Conservation (phyloP, 331 rosid species). For the Rhamnella rubrinervis region DNA sequence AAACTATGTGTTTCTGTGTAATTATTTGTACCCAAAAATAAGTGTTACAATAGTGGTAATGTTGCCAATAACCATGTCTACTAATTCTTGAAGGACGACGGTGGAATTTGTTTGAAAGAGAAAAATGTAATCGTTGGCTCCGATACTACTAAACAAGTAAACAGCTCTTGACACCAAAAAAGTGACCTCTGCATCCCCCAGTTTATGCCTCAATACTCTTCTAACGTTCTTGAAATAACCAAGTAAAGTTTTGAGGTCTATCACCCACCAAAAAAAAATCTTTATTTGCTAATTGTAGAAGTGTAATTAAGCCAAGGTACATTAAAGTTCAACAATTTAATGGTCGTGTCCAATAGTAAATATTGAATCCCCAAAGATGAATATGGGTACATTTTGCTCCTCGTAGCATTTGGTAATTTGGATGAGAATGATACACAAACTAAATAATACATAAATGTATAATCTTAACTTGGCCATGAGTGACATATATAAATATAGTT, state of each 20-base stretch:
- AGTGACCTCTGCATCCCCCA: slow-evolving; percentile 15
- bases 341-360: too few species aligned
- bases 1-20: too few species aligned
- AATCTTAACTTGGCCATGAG: too few species aligned
- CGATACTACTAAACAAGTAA: slow-evolving; percentile 19
- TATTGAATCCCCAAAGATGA: slow-evolving; percentile 48
- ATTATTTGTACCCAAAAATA: too few species aligned
- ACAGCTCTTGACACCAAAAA: slow-evolving; percentile 35
- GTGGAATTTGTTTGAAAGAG: slow-evolving; percentile 19
- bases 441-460: too few species aligned
- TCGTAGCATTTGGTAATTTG: background rate
- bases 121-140: slow-evolving; percentile 33
- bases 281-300: too few species aligned
- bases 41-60: background rate
- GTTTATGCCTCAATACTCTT: slow-evolving; percentile 6
- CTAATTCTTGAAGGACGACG: background rate
- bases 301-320: too few species aligned
- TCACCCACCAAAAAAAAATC: slow-evolving; percentile 4
- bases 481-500: too few species aligned
- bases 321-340: too few species aligned
- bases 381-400: slow-evolving; percentile 8
- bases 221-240: slow-evolving; percentile 24
- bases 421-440: too few species aligned
- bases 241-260: slow-evolving; percentile 31
- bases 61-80: background rate